Percentiles rank a stretch among this genome's conserved stretches.
Conservation (phyloP, 192 early-diverging fungal species). For the Thamnidium elegans region DNA sequence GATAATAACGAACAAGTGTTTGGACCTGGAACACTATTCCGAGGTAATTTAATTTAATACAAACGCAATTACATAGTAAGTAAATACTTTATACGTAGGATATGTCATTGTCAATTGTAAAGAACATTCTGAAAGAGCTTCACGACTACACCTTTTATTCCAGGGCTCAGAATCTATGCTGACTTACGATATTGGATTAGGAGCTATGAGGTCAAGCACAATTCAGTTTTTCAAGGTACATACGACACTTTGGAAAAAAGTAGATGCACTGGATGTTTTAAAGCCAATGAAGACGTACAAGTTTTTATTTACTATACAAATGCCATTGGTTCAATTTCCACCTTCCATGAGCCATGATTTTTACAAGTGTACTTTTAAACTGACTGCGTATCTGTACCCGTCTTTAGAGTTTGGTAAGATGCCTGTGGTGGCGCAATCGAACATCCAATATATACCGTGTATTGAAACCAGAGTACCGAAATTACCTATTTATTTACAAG, state of each 20-base stretch:
- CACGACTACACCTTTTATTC: neutral
- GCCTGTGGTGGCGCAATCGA: neutral
- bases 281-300: neutral
- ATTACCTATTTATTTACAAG: slow-evolving; percentile 4
- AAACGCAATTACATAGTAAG: neutral
- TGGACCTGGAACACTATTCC: slow-evolving; percentile 8
- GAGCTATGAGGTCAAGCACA: neutral
- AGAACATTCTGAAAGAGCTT: neutral
- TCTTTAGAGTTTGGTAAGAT: neutral
- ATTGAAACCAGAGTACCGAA: slow-evolving; percentile 5
- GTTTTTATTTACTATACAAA: slow-evolving; percentile 5
- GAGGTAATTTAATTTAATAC: neutral
- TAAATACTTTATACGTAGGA: neutral
- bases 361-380: neutral
- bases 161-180: slow-evolving; percentile 1
- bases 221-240: neutral
- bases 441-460: slow-evolving; percentile 1
- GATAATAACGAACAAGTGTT: neutral
- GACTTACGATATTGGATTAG: slow-evolving; percentile 1
- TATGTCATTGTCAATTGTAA: neutral
- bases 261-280: neutral
- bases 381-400: slow-evolving; percentile 1
- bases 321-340: slow-evolving; percentile 13
- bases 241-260: neutral
- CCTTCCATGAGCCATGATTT: slow-evolving; percentile 1